phyloP scores from a whole-genome alignment of 2,329 filamentous ascomycete genomes.

The Paraphoma sp. region DNA sequence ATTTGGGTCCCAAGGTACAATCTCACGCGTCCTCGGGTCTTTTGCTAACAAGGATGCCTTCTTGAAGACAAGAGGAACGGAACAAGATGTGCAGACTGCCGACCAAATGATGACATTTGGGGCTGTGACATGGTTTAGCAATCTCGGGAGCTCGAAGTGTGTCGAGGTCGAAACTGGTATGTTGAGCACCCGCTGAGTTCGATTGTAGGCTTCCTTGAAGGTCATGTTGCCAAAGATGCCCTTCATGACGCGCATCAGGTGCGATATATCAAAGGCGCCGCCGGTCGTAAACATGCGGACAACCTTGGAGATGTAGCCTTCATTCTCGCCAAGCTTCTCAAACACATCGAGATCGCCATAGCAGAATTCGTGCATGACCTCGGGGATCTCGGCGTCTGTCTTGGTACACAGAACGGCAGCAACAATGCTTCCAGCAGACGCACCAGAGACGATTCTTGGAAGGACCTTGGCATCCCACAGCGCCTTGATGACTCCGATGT shows the following conservation, averaged over 20 bases:
- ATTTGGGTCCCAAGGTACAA: slow-evolving; percentile 83
- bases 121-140: slow-evolving; percentile 92
- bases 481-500: slow-evolving; percentile 85
- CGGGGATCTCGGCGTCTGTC: slow-evolving; percentile 78
- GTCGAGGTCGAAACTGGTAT: slow-evolving; percentile 91
- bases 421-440: slow-evolving; percentile 87
- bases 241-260: slow-evolving; percentile 82
- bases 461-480: slow-evolving; percentile 77
- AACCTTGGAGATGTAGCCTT: slow-evolving; percentile 72
- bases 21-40: slow-evolving; percentile 78
- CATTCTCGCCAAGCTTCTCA: slow-evolving; percentile 65
- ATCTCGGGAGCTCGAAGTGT: slow-evolving; percentile 82
- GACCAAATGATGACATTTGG: slow-evolving; percentile 97
- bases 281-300: slow-evolving; percentile 80
- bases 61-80: slow-evolving; percentile 85
- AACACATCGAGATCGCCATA: slow-evolving; percentile 85
- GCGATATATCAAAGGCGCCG: slow-evolving; percentile 82
- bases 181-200: slow-evolving; percentile 89
- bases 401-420: slow-evolving; percentile 79
- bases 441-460: slow-evolving; percentile 85
- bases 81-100: slow-evolving; percentile 94
- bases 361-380: slow-evolving; percentile 72
- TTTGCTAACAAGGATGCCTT: slow-evolving; percentile 82
- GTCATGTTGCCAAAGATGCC: slow-evolving; percentile 85
- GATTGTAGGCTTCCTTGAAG: slow-evolving; percentile 94